phyloP scores from a whole-genome alignment of 2,329 filamentous ascomycete genomes.

The Aspergillus oerlinghausenensis region DNA sequence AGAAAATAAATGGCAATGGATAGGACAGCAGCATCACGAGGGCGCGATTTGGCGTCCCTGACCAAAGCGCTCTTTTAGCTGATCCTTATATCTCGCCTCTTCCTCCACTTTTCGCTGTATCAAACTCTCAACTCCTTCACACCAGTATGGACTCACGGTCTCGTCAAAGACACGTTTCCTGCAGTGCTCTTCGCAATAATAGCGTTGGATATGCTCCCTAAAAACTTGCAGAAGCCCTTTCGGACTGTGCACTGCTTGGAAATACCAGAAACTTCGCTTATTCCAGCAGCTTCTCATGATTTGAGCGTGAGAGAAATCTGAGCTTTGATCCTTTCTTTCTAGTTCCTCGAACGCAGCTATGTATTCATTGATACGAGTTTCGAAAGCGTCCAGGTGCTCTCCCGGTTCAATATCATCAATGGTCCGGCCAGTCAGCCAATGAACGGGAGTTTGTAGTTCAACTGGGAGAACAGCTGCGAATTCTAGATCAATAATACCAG shows the following conservation, averaged over 20 bases:
- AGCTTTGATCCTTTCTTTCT: conserved; percentile 8
- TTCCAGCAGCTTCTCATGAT: conserved; percentile 22
- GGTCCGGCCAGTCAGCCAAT: conserved; percentile 22
- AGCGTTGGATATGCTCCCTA: conserved; percentile 19
- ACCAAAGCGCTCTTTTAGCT: conserved; percentile 6
- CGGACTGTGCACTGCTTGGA: conserved; percentile 21
- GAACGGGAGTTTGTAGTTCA: conserved; percentile 23
- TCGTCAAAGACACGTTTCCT: conserved; percentile 10
- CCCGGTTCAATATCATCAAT: conserved; percentile 15
- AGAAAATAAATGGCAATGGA: too few relatives aligned
- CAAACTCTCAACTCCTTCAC: conserved; percentile 1
- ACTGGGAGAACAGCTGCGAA: conserved; percentile 29
- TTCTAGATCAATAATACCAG: conserved; percentile 32
- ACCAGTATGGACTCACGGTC: conserved; percentile 13
- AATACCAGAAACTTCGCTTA: conserved; percentile 24
- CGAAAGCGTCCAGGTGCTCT: conserved; percentile 36
- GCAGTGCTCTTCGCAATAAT: conserved; percentile 8
- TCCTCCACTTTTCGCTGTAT: conserved; percentile 15
- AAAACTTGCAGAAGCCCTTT: conserved; percentile 23
- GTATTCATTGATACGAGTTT: conserved; percentile 13
- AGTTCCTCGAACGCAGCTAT: conserved; percentile 17
- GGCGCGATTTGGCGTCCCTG: not conserved
- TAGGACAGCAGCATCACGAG: too few relatives aligned
- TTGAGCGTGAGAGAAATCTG: conserved; percentile 4
- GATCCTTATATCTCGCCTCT: conserved; percentile 12